Evolutionary conservation across 1,139 yeast genomes (phyloP), one percentile per base, ranked within the genome.

Genomic region (Saccharomycopsis phalli): DNA sequence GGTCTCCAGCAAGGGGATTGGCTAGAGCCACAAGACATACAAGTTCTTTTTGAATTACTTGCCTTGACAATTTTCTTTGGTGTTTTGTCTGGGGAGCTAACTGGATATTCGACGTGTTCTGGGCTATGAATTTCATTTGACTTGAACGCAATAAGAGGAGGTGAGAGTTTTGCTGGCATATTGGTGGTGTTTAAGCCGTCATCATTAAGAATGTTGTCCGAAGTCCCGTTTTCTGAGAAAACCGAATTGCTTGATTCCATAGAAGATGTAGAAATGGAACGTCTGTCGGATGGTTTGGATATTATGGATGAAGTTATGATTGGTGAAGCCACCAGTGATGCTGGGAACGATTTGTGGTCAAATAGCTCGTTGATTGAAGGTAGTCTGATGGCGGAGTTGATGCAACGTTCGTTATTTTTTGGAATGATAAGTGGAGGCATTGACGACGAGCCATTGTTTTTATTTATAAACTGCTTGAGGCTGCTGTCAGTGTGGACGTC

Each of bases 1-100:
- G 98, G 98, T 57, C 98, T 74, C 98, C 98, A 91, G 60, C 98
- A 91, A 8, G 98, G 98, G 10, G 95, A 83, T 52, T 82, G 94
- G 49, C 80, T 83, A 1, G 93, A 77, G 10, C 88, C 87, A 62
- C 98, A 91, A 4, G 96, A 84, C 25, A 91, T 79, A 58, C 98
- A 91, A 44, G 74, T 71, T 52, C 88, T 68, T 31, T 62, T 60
- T 37, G 47, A 45, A 36, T 50, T 53, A 22, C 39, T 13, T 3
- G 17, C 23, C 17, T 35, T 40, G 34, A 5, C 16, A 4, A 31
- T 4, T 6, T 4, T 51, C 51, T 44, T 51, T 50, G 43, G 49
- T 54, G 38, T 48, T 50, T 38, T 51, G 51, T 16, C 53, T 51
- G 47, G 51, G 56, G 38, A 51, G 49, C 16, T 30, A n/a, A 16